Evolutionary conservation across 805 yeast species (phyloP), one percentile per base, ranked within the genome.

Genomic region (Metschnikowia noctiluminum): DNA sequence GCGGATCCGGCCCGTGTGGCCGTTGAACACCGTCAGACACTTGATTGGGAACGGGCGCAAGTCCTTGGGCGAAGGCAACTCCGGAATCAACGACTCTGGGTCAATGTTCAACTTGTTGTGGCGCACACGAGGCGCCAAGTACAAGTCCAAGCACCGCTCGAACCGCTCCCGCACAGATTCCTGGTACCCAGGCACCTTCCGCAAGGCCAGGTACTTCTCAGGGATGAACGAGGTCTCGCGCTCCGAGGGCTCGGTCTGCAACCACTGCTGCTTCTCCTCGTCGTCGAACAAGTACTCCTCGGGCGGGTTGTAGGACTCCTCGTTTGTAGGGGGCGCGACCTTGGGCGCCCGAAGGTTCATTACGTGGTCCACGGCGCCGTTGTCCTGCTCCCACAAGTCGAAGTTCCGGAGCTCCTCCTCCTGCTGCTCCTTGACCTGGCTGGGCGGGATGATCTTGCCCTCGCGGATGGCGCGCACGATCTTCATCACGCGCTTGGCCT

Each of bases 301-400:
- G 6, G 99, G 99, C 35, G 99, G 99, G 64, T 94, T 94, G 68
- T 94, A 94, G 60, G 94, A 84, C 72, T 92, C 97, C 57, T 92
- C 99, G 63, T 94, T 82, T 0, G 97, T 89, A 49, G 99, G 99
- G 34, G 97, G 98, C 13, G 96, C 83, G 59, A 89, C 59, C 67
- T 94, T 92, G 35, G 99, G 99, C 13, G 99, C 99, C 63, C 96
- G 82, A 59, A 92, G 74, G 54, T 82, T 89, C 96, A 90, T 90
- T 41, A 89, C 74, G 67, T 91, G 96, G 62, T 90, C 96, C 35
- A 71, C 69, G 4, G 76, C 65, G 36, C 58, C 63, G 38, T 69
- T 70, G 39, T 68, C 71, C 41, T 80, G 80, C 42, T 82, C 81
- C 99, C 99, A 94, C 49, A 94, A 76, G 67, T 94, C 97, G 64